Base-by-base conservation (phyloP, 352 stramenopile species). In the Pythium plurisporium region DNA sequence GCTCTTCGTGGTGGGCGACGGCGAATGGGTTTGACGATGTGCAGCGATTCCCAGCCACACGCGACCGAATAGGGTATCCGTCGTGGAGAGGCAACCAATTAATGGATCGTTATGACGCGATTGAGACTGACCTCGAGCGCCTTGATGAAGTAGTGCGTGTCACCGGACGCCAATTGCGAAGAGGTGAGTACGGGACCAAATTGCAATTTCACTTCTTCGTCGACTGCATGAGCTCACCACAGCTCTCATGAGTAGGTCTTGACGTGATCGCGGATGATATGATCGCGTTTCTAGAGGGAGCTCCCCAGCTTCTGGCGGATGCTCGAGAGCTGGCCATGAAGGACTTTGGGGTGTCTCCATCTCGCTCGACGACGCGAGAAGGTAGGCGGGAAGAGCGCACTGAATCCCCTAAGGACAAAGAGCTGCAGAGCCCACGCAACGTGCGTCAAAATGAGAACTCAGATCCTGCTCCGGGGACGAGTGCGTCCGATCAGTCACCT, bases 291-390 rank as follows among this genome's bases (percentile, higher is more conserved):
- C 43, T 89, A 14, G 42, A 52, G 0, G 59, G 65, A 29, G 69
- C 65, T 4, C 55, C 59, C 4, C 48, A 54, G 4, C 49, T 82
- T 8, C 58, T 85, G 38, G 65, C 72, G 8, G 67, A 83, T 20
- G 76, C 73, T 2, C 69, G 71, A 42, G 64, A 55, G 29, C 65
- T 88, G 33, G 75, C 66, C 5, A 87, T 87, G 75, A 86, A 85
- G 52, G 61, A 72, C 23, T 85, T 71, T 9, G n/a, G 27, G 37
- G 12, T 27, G n/a, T n/a, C n/a, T 19, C 42, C 14, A 9, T 9
- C n/a, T 43, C 20, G 20, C 30, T 31, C n/a, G 25, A 30, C 25
- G 14, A 5, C 26, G 25, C 27, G 17, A 17, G 10, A 30, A 40
- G 31, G 50, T 1, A 26, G n/a, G 10, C 25, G 37, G 22, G 31